phyloP scores from a whole-genome alignment of 2,329 filamentous ascomycete species.

The Pseudogymnoascus sp. region DNA sequence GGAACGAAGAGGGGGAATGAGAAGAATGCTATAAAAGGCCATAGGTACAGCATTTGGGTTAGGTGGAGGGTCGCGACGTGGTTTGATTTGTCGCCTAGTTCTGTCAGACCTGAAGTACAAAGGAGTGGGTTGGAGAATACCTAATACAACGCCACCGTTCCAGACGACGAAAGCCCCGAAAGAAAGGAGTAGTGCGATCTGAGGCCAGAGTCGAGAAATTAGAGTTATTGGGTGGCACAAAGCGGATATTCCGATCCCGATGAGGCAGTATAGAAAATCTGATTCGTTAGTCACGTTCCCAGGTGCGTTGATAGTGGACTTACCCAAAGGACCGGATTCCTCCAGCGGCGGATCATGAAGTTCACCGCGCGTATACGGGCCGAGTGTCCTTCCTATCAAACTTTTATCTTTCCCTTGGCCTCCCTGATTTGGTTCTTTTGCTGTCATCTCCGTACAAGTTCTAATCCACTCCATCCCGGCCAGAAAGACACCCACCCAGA shows the following conservation, averaged over 20 bases:
- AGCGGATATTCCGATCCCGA: conserved; percentile 56
- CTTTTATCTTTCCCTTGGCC: conserved; percentile 10
- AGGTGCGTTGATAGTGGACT: conserved; percentile 14
- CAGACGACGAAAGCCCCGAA: conserved; percentile 72
- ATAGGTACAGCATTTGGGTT: conserved; percentile 91
- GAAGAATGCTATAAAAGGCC: conserved; percentile 84
- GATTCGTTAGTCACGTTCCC: conserved; percentile 16
- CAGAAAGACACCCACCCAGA: conserved; percentile 80
- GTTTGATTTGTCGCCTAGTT: conserved; percentile 82
- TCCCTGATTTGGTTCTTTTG: conserved; percentile 11
- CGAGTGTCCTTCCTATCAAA: neutral
- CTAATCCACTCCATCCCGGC: conserved; percentile 51
- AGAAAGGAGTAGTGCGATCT: conserved; percentile 51
- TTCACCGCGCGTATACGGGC: conserved; percentile 36
- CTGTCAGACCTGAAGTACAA: neutral
- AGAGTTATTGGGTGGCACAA: conserved; percentile 40
- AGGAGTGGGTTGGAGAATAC: conserved; percentile 36
- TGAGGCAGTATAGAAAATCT: conserved; percentile 47
- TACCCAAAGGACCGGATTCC: conserved; percentile 43
- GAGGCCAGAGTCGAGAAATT: conserved; percentile 44
- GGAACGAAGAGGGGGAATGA: conserved; percentile 68
- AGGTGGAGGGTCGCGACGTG: conserved; percentile 84
- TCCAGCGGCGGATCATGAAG: conserved; percentile 47
- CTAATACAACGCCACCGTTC: conserved; percentile 89
- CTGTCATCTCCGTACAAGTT: conserved; percentile 33